phyloP scores from a whole-genome alignment of 768 basidiomycete genomes.

The Dacryopinax primogenitus region DNA sequence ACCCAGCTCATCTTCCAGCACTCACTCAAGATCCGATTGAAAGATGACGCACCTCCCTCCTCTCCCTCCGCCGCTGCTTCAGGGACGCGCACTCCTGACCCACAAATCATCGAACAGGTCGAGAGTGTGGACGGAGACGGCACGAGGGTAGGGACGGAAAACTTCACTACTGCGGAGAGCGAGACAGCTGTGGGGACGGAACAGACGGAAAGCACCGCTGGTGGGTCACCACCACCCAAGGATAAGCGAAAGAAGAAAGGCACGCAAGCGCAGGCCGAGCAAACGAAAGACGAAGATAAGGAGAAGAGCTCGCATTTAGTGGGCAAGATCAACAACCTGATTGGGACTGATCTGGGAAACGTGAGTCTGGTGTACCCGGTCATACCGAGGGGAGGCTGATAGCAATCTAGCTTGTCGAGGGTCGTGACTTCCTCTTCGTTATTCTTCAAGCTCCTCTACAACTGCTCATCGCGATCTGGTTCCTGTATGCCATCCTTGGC shows the following conservation, averaged over 20 bases:
- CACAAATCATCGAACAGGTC: background rate
- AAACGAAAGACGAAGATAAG: background rate
- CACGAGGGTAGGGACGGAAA: background rate
- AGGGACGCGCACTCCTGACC: background rate
- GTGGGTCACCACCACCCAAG: background rate
- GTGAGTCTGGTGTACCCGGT: conserved; percentile 9
- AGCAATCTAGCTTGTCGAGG: background rate
- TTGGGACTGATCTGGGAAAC: conserved; percentile 27
- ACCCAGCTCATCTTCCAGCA: conserved; percentile 71
- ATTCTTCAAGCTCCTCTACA: conserved; percentile 33
- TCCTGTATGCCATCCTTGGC: conserved; percentile 37
- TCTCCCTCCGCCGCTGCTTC: background rate
- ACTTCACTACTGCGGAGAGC: background rate
- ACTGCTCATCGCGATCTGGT: conserved; percentile 30
- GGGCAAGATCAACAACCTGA: conserved; percentile 29
- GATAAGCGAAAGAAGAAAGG: conserved; percentile 17
- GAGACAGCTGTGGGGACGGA: background rate
- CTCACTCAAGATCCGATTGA: conserved; percentile 57
- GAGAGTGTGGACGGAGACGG: background rate
- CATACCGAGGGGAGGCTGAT: conserved; percentile 17
- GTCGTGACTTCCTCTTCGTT: conserved; percentile 28
- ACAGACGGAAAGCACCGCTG: background rate
- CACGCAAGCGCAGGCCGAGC: conserved; percentile 8
- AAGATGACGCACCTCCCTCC: conserved; percentile 28
- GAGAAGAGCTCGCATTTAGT: conserved; percentile 15